Evolutionary conservation across 345 rosid species (phyloP).

Genomic region (Anastatica hierochuntica): DNA sequence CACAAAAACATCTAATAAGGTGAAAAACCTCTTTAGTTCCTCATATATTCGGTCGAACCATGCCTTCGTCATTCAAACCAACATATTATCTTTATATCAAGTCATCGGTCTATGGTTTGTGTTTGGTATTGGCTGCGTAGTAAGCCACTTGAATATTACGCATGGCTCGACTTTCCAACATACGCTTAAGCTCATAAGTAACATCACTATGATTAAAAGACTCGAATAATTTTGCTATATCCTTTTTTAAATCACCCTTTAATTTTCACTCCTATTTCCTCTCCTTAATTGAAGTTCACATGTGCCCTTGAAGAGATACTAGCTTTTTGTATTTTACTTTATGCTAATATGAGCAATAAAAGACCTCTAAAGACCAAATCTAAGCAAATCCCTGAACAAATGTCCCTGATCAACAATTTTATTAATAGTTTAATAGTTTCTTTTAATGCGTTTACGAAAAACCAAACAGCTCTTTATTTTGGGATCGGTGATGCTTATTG

Average conservation of each 20-base stretch:
- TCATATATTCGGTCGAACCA: too few relatives aligned
- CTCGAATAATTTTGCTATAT: conserved; percentile 3
- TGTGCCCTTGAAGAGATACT: conserved; percentile 22
- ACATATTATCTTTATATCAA: not conserved
- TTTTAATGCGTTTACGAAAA: conserved; percentile 15
- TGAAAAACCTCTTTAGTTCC: too few relatives aligned
- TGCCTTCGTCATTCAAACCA: too few relatives aligned
- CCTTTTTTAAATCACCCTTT: not conserved
- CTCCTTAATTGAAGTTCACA: conserved; percentile 24
- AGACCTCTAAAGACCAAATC: conserved; percentile 39
- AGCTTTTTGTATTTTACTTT: conserved; percentile 17
- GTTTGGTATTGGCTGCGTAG: conserved; percentile 1
- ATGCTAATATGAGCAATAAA: conserved; percentile 17
- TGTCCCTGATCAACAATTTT: conserved; percentile 22
- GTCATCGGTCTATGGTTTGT: not conserved
- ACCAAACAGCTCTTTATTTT: conserved; percentile 23
- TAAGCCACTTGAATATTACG: not conserved
- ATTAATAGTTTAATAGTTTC: not conserved
- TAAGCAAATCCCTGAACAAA: conserved; percentile 53
- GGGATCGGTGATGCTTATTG: conserved; percentile 25
- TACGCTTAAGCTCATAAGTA: not conserved
- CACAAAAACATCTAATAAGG: too few relatives aligned
- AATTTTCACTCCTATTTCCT: conserved; percentile 17
- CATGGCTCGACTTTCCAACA: conserved; percentile 9
- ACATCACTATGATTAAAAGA: not conserved